phyloP scores from a whole-genome alignment of 1,139 yeast species.

The Spathaspora sp. region DNA sequence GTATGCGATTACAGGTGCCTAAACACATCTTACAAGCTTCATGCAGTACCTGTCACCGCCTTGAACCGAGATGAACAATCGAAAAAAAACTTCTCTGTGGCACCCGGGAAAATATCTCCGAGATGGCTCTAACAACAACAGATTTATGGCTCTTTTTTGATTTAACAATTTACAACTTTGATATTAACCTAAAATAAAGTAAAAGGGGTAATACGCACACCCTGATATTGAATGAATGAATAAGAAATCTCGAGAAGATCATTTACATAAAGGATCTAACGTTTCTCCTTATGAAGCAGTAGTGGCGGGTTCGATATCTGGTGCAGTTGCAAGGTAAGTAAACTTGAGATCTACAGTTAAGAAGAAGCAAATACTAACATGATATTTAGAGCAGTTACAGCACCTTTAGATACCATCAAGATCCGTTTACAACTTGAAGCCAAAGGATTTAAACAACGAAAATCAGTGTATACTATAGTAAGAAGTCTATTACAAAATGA shows the following conservation, averaged over 20 bases:
- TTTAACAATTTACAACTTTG: neutral
- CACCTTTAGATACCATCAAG: constrained; percentile 89
- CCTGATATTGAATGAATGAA: constrained; percentile 11
- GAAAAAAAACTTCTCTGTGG: neutral
- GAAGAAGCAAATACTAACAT: neutral
- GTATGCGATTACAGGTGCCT: too few species aligned
- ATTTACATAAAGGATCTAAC: constrained; percentile 49
- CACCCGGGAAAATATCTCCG: neutral
- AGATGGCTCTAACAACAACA: neutral
- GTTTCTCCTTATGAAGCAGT: constrained; percentile 47
- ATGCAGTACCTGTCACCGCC: neutral
- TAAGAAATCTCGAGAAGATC: constrained; percentile 37
- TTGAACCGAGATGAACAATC: neutral
- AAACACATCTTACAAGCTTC: too few species aligned
- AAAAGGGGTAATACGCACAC: neutral
- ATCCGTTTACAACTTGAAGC: constrained; percentile 70
- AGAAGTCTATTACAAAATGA: constrained; percentile 30
- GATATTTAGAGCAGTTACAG: constrained; percentile 58
- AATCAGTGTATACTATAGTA: constrained; percentile 18
- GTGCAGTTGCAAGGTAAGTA: constrained; percentile 49
- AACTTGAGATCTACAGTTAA: neutral
- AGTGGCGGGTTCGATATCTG: constrained; percentile 72
- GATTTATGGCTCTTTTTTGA: neutral
- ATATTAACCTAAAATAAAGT: neutral
- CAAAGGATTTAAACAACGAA: constrained; percentile 11